Conservation (phyloP, 805 yeast species). For the Wickerhamiella kurtzmanii region DNA sequence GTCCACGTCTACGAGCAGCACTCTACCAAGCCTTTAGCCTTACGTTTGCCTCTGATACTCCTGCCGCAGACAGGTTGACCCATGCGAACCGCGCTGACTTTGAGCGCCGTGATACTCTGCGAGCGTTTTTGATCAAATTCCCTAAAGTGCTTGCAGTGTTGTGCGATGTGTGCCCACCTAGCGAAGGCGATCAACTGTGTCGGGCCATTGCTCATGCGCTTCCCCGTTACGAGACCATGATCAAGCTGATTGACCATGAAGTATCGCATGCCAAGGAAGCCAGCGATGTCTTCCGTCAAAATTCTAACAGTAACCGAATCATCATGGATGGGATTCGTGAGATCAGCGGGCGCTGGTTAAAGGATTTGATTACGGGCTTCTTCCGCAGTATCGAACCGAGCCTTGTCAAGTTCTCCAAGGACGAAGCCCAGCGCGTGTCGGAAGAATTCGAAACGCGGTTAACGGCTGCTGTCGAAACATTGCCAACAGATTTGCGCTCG, state of each 20-base stretch:
- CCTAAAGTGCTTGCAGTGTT: conserved; percentile 1
- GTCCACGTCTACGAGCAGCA: not conserved
- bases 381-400: not conserved
- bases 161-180: conserved; percentile 6
- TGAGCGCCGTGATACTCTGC: conserved; percentile 11
- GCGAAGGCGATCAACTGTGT: conserved; percentile 3
- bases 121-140: conserved; percentile 1
- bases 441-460: not conserved
- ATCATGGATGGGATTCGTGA: not conserved
- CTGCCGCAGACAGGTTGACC: not conserved
- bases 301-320: conserved; percentile 1
- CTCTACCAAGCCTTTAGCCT: conserved; percentile 3
- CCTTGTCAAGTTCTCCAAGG: not conserved
- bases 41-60: not conserved
- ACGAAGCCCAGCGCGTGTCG: not conserved
- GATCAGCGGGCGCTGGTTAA: not conserved
- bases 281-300: conserved; percentile 3
- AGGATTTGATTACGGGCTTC: not conserved
- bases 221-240: conserved; percentile 1
- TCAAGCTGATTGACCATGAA: not conserved
- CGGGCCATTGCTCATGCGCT: conserved; percentile 1
- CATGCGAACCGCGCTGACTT: not conserved
- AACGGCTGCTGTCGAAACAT: not conserved
- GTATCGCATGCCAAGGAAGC: not conserved
- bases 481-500: not conserved